These are phyloP conservation scores for Neurospora sp. DNA, from an alignment of 495 filamentous ascomycete genomes.

Conservation along the genomic window DNA sequence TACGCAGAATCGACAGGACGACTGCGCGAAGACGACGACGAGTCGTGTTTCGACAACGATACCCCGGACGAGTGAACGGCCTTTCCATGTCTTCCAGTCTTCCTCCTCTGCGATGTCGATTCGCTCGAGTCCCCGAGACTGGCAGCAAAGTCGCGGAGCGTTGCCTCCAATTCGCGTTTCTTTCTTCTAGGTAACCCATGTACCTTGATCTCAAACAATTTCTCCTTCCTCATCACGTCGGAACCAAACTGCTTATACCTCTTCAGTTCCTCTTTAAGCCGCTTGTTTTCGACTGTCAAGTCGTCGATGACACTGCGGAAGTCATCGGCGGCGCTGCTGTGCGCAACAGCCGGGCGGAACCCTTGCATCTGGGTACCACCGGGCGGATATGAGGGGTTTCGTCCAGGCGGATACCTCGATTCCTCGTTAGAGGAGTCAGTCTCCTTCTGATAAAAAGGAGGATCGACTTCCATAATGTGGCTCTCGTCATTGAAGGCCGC, in stretches of 20 bases:
- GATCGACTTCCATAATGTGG: conserved; percentile 39
- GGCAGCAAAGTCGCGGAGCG: conserved; percentile 54
- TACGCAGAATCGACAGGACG: conserved; percentile 62
- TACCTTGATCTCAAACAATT: conserved; percentile 66
- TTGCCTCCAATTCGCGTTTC: conserved; percentile 65
- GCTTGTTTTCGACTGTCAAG: conserved; percentile 61
- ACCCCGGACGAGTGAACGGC: conserved; percentile 20
- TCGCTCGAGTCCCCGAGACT: conserved; percentile 38
- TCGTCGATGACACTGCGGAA: conserved; percentile 63
- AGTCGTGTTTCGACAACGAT: conserved; percentile 32
- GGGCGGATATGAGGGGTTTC: conserved; percentile 13
- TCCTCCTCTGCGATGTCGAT: conserved; percentile 22
- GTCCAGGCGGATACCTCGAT: not conserved
- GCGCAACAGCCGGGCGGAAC: conserved; percentile 21
- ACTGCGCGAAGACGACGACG: conserved; percentile 43
- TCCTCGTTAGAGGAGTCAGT: conserved; percentile 35
- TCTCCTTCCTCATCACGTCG: conserved; percentile 49
- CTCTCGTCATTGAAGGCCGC: conserved; percentile 10
- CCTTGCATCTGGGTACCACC: conserved; percentile 2
- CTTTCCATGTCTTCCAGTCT: conserved; percentile 22
- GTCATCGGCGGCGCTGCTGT: conserved; percentile 46
- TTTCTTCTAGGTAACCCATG: conserved; percentile 56
- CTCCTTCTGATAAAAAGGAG: conserved; percentile 43
- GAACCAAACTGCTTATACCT: conserved; percentile 56
- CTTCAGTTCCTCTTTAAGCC: conserved; percentile 56